A percentile compares a stretch with the other conserved stretches of the same genome.
Evolutionary conservation across 2,329 filamentous ascomycete genomes (phyloP).

Genomic region (Trichoderma brevicompactum): DNA sequence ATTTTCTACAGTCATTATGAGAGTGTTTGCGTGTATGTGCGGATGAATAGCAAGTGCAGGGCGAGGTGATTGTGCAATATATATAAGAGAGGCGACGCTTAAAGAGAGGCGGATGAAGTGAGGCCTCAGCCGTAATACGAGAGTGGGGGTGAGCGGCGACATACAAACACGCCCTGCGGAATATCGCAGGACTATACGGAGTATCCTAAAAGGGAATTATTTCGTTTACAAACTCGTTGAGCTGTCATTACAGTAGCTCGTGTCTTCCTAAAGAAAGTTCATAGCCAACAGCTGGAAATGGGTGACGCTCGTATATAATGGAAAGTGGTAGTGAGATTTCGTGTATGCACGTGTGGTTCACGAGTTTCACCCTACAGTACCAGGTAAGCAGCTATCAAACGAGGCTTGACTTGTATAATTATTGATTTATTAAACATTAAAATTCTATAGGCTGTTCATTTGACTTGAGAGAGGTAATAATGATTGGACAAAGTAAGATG

Average conservation of each 20-base stretch:
- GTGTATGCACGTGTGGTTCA: no score
- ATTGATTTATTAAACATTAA: no score
- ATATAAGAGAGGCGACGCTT: not conserved
- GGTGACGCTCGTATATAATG: not conserved
- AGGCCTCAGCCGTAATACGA: constrained; percentile 21
- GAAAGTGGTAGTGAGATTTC: no score
- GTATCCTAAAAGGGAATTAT: not conserved
- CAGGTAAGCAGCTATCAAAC: no score
- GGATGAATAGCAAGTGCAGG: not conserved
- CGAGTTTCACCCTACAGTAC: not conserved
- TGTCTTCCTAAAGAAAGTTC: not conserved
- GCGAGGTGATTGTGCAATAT: not conserved
- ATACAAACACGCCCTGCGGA: not conserved
- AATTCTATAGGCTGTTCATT: no score
- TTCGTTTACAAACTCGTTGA: not conserved
- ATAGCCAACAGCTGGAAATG: not conserved
- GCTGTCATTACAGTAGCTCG: not conserved
- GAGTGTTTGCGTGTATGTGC: not conserved
- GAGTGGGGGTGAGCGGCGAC: constrained; percentile 1
- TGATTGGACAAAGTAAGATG: no score
- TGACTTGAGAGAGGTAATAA: no score
- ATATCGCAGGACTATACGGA: not conserved
- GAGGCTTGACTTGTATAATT: no score
- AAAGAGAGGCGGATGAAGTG: not conserved
- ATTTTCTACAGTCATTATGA: not conserved